Evolutionary conservation across 768 basidiomycete genomes (phyloP), one percentile per base, ranked within the genome.

Genomic region (Suillus weaverae): DNA sequence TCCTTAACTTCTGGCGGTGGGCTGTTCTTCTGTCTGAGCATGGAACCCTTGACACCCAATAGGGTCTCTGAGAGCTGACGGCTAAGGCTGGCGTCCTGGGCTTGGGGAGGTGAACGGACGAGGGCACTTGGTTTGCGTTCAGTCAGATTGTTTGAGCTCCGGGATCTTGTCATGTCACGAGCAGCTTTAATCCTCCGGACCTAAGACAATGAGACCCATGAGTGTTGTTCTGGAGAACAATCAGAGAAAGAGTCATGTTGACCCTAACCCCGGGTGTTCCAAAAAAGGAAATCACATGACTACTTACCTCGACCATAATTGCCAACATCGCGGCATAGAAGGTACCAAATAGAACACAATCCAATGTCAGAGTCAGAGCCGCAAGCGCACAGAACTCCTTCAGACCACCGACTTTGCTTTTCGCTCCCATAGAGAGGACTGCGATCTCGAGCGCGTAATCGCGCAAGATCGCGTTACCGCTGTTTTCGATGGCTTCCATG

Each of bases 321-420:
- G 88, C 89, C 61, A 99, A 80, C 61, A 98, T 87, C 2, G 92
- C 89, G 0, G 92, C 85, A 73, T 97, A 90, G 78, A 97, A 97
- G 0, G 94, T 94, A 77, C 90, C 91, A 66, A 97, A 85, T 76
- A 94, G 82, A 36, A 95, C 71, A 74, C 95, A 97, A 75, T 99
- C 97, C 53, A 96, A 83, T 10, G 83, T 84, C 57, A 99, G 82
- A 60, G 94, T 82, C n/a, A 99, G 75, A 2, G 95, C 95, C 0
- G 96, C 97, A 18, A 98, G 86, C 13, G 95, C 92, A 73, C 97
- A 99, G 67, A 99, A 97, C 77, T 99, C 96, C 67, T 86, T 87
- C 57, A 99, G 80, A 13, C 97, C 97, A 26, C 90, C 89, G 33
- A 98, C 94, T 51, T 89, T 89, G 66, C 88, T 89, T 69, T 90